Conservation (phyloP, 1,284 basidiomycete genomes). For the Hemileia vastatrix region DNA sequence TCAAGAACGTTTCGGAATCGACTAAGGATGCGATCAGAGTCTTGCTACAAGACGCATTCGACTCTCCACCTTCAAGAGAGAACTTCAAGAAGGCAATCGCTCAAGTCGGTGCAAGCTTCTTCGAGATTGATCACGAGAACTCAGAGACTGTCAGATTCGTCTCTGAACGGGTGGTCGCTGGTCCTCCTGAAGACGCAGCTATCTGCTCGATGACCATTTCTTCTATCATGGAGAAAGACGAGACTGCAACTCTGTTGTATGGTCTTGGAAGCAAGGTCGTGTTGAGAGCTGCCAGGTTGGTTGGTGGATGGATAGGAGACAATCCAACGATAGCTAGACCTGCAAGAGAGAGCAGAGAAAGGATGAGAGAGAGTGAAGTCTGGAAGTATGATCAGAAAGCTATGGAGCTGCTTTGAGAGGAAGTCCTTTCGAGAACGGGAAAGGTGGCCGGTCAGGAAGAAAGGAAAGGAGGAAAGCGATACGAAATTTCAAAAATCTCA, state of each 20-base stretch:
- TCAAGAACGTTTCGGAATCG: constrained; percentile 32
- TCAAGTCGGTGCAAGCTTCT: constrained; percentile 26
- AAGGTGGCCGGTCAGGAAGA: no score
- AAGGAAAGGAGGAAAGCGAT: no score
- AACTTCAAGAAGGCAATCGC: constrained; percentile 28
- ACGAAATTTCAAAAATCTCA: no score
- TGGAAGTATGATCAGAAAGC: constrained; percentile 26
- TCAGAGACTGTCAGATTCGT: not conserved
- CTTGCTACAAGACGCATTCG: constrained; percentile 31
- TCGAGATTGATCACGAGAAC: constrained; percentile 1
- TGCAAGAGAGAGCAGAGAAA: constrained; percentile 28
- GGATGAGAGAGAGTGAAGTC: constrained; percentile 20
- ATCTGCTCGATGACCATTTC: not conserved
- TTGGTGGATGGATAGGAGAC: constrained; percentile 23
- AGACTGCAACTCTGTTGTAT: not conserved
- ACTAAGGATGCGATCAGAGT: constrained; percentile 26
- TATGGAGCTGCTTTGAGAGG: no score
- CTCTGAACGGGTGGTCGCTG: not conserved
- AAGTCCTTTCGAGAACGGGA: no score
- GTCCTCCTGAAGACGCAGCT: not conserved
- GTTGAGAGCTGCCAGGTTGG: constrained; percentile 13
- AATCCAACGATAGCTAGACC: constrained; percentile 28
- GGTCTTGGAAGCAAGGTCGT: not conserved
- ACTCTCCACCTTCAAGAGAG: constrained; percentile 22
- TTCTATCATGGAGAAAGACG: not conserved